Conservation (phyloP, 2,329 filamentous ascomycete genomes). For the Cadophora sp. region DNA sequence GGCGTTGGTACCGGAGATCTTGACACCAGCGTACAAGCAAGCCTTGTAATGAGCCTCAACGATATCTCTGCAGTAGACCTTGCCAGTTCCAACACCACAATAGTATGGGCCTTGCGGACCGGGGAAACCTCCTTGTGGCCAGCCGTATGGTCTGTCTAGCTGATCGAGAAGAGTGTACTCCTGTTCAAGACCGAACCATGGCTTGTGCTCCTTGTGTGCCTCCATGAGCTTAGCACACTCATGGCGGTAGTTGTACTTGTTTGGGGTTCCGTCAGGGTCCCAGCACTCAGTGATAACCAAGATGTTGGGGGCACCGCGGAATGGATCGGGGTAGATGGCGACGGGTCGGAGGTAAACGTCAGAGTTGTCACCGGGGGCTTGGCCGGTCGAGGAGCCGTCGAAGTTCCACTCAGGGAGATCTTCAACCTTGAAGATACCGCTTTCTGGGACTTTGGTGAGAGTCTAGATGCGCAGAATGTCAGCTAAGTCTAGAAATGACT, state of each 20-base stretch:
- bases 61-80: constrained; percentile 97
- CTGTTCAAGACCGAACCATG: constrained; percentile 98
- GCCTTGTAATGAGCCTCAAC: constrained; percentile 94
- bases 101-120: constrained; percentile 91
- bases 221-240: constrained; percentile 92
- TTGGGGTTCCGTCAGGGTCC: constrained; percentile 92
- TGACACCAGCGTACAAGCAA: constrained; percentile 82
- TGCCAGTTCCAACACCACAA: constrained; percentile 96
- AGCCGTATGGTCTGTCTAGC: constrained; percentile 89
- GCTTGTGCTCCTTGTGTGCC: constrained; percentile 78
- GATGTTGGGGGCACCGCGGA: constrained; percentile 89
- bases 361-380: constrained; percentile 94
- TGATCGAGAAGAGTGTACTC: constrained; percentile 94
- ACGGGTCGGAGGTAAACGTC: constrained; percentile 95
- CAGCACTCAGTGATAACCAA: constrained; percentile 95
- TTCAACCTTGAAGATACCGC: constrained; percentile 51
- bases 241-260: constrained; percentile 98
- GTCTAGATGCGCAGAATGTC: constrained; percentile 56
- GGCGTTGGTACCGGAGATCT: constrained; percentile 98
- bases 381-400: constrained; percentile 88
- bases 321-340: constrained; percentile 89
- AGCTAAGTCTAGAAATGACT: constrained; percentile 14
- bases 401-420: constrained; percentile 83
- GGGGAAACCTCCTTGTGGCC: constrained; percentile 81
- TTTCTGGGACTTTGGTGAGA: constrained; percentile 61